phyloP scores from a whole-genome alignment of 768 basidiomycete genomes.

The Goffeauzyma gilvescens region DNA sequence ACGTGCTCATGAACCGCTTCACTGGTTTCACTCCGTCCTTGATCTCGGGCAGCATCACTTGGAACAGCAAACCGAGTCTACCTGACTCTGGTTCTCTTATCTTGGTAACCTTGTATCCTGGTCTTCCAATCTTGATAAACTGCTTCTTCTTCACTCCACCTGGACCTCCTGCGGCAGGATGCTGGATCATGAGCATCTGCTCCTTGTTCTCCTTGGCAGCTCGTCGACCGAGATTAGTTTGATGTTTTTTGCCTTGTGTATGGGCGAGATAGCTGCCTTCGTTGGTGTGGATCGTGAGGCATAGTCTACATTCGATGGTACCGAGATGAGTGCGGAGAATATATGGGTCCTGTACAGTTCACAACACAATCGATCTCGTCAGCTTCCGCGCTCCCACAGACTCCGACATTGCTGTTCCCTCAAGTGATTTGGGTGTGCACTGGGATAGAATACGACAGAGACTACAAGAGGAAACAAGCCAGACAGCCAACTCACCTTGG shows the following conservation, averaged over 20 bases:
- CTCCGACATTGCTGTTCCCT: no score
- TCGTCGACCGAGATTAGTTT: constrained; percentile 89
- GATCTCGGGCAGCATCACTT: constrained; percentile 75
- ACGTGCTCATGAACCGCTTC: constrained; percentile 86
- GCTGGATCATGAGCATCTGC: constrained; percentile 65
- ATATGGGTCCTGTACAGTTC: constrained; percentile 59
- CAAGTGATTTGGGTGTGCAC: constrained; percentile 9
- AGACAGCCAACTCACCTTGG: constrained; percentile 46
- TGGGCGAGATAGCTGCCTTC: constrained; percentile 97
- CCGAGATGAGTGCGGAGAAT: constrained; percentile 97
- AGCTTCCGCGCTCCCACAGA: no score
- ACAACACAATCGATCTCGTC: no score
- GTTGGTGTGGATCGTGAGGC: constrained; percentile 95
- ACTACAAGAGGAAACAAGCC: not conserved
- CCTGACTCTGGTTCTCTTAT: constrained; percentile 66
- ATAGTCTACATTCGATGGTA: constrained; percentile 92
- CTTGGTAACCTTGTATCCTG: constrained; percentile 61
- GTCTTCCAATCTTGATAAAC: constrained; percentile 91
- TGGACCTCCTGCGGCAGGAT: constrained; percentile 32
- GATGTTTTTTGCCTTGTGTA: constrained; percentile 98
- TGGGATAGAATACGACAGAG: not conserved
- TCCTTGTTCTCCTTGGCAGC: constrained; percentile 97
- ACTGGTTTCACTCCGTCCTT: constrained; percentile 66
- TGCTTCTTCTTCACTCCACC: constrained; percentile 56
- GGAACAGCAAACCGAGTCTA: constrained; percentile 93